Conservation (phyloP, 345 rosid genomes). For the Eucalyptus virginea region DNA sequence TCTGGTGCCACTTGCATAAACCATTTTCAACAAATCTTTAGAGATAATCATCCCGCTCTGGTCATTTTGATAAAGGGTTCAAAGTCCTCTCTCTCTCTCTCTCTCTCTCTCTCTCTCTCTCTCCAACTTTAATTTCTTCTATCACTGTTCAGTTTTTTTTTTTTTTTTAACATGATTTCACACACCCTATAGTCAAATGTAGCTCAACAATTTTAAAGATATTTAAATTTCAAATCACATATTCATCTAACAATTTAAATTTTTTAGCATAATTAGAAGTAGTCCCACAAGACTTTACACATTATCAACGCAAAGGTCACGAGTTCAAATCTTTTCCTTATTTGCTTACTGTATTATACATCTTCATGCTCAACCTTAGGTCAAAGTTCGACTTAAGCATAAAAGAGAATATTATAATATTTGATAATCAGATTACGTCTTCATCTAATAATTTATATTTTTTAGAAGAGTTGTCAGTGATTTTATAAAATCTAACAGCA, state of each 20-base stretch:
- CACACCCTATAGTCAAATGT: background rate
- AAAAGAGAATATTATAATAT: no score
- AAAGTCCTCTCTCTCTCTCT: background rate
- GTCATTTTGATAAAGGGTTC: background rate
- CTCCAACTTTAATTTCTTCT: background rate
- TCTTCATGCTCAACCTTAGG: background rate
- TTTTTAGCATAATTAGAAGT: background rate
- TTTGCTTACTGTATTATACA: background rate
- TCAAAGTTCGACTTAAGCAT: background rate
- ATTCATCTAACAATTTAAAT: background rate
- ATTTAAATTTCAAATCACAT: background rate
- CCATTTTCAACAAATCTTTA: background rate
- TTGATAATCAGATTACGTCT: fast-evolving
- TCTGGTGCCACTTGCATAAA: background rate
- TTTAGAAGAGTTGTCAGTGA: background rate
- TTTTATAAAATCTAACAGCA: background rate
- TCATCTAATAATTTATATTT: background rate
- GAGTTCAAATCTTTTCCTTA: background rate
- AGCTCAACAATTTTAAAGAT: background rate
- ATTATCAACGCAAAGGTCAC: no score
- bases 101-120: background rate
- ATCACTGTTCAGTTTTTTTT: background rate
- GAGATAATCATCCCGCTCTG: background rate
- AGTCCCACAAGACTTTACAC: background rate
- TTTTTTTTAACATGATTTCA: background rate